A percentile compares a stretch with the other conserved stretches of the same genome.
Evolutionary conservation across 73 alveolate species (phyloP).

Genomic region (Uronychia binucleata): DNA sequence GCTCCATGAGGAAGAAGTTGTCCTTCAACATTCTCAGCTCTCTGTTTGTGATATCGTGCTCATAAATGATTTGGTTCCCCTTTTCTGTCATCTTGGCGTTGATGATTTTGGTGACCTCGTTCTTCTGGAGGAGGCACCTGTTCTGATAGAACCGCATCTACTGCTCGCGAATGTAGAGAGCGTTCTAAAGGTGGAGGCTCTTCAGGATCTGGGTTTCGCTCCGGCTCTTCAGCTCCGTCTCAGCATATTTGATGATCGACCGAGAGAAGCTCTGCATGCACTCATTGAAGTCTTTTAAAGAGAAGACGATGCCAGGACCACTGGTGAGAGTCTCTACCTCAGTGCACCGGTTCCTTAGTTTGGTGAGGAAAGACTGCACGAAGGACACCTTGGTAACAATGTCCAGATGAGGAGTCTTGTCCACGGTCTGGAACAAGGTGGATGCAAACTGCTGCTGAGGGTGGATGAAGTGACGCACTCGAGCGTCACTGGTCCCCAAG

Average conservation of each 20-base stretch:
- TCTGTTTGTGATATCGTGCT: constrained; percentile 59
- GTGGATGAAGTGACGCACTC: constrained; percentile 33
- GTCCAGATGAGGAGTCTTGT: constrained; percentile 58
- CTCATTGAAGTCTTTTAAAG: constrained; percentile 71
- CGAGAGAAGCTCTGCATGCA: constrained; percentile 56
- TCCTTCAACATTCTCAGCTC: constrained; percentile 71
- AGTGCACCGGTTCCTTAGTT: constrained; percentile 63
- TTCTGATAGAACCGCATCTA: constrained; percentile 33
- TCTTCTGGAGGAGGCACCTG: constrained; percentile 33
- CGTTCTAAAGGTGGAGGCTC: constrained; percentile 43
- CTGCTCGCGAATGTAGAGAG: constrained; percentile 47
- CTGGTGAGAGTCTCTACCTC: constrained; percentile 71
- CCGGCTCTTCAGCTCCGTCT: constrained; percentile 35
- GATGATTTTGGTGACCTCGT: constrained; percentile 31
- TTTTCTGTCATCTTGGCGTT: constrained; percentile 59
- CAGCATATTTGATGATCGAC: constrained; percentile 59
- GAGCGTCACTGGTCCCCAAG: constrained; percentile 53
- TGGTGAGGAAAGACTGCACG: constrained; percentile 55
- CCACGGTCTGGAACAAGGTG: constrained; percentile 52
- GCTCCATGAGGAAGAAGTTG: constrained; percentile 61
- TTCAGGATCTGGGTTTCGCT: constrained; percentile 51
- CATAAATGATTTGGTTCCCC: constrained; percentile 60
- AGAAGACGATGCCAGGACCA: constrained; percentile 69
- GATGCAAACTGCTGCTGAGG: constrained; percentile 64
- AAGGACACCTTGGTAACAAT: constrained; percentile 49